Percentiles rank a stretch among this genome's conserved stretches.
phyloP scores from a whole-genome alignment of 2,329 filamentous ascomycete genomes.

The Chaetomiaceae sp. region DNA sequence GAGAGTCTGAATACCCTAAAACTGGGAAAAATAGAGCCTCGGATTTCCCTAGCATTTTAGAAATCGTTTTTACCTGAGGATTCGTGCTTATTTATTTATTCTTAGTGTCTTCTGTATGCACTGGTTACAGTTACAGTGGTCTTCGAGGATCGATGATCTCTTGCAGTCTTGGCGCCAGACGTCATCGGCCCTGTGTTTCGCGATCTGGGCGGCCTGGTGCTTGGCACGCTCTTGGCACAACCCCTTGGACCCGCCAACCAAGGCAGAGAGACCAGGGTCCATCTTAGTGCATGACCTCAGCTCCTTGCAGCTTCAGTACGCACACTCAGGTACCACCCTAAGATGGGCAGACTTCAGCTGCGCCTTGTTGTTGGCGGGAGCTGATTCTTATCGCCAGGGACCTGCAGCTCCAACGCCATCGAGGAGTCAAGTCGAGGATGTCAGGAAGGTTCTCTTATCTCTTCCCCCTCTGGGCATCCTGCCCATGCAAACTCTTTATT shows the following conservation, averaged over 20 bases:
- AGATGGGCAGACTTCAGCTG: not conserved
- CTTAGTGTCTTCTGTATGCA: too few species aligned
- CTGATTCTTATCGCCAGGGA: not conserved
- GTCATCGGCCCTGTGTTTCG: constrained; percentile 10
- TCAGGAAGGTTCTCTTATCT: not conserved
- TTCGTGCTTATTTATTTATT: too few species aligned
- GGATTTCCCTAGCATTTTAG: too few species aligned
- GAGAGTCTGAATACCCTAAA: too few species aligned
- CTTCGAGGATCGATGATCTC: not conserved
- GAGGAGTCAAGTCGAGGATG: too few species aligned
- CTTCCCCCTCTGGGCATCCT: too few species aligned
- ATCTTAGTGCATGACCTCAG: not conserved
- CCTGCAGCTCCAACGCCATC: too few species aligned
- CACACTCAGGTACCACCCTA: not conserved
- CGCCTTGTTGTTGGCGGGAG: constrained; percentile 2
- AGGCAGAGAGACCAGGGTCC: not conserved
- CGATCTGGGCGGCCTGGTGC: not conserved
- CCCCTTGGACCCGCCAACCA: constrained; percentile 1
- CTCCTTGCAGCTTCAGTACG: not conserved
- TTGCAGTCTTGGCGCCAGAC: not conserved
- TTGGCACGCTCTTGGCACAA: constrained; percentile 9
- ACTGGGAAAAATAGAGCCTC: too few species aligned
- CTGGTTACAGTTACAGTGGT: too few species aligned
- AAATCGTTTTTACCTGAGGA: too few species aligned
- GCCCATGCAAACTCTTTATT: too few species aligned